A percentile compares a stretch with the other conserved stretches of the same genome.
Conservation (phyloP, 805 yeast species). For the Metschnikowia gruessii region DNA sequence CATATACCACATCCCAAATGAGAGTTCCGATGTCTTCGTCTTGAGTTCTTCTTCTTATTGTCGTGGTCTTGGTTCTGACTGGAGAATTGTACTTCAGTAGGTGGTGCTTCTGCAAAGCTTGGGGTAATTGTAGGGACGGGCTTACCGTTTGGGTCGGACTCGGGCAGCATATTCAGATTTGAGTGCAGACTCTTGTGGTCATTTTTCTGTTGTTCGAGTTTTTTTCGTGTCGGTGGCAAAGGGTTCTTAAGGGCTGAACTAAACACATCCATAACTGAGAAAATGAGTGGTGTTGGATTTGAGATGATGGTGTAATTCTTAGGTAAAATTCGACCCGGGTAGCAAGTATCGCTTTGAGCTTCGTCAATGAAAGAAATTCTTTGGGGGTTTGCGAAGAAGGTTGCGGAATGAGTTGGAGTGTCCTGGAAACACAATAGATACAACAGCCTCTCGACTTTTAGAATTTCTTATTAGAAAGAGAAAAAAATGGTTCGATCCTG, state of each 20-base stretch:
- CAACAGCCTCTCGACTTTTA: neutral
- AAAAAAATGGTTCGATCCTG: neutral
- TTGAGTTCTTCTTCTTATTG: constrained; percentile 39
- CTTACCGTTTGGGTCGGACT: neutral
- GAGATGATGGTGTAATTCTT: neutral
- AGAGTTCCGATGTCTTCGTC: constrained; percentile 65
- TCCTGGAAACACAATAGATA: neutral
- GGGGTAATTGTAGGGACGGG: neutral
- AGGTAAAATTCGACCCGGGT: neutral
- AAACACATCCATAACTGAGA: constrained; percentile 22
- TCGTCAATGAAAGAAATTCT: neutral
- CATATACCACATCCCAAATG: constrained; percentile 75
- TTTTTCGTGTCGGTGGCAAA: constrained; percentile 33
- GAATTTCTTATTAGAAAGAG: neutral
- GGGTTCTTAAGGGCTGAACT: constrained; percentile 35
- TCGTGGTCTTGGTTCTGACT: neutral
- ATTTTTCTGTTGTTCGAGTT: neutral
- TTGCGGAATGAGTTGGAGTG: neutral
- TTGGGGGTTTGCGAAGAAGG: neutral
- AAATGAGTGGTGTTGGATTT: neutral
- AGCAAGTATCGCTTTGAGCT: neutral
- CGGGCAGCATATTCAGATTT: constrained; percentile 3
- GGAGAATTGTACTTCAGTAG: neutral
- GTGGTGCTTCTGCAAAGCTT: neutral
- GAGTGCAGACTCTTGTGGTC: constrained; percentile 16